A percentile compares a stretch with the other conserved stretches of the same genome.
phyloP scores from a whole-genome alignment of 805 yeast genomes.

The Jamesozyma piceae region DNA sequence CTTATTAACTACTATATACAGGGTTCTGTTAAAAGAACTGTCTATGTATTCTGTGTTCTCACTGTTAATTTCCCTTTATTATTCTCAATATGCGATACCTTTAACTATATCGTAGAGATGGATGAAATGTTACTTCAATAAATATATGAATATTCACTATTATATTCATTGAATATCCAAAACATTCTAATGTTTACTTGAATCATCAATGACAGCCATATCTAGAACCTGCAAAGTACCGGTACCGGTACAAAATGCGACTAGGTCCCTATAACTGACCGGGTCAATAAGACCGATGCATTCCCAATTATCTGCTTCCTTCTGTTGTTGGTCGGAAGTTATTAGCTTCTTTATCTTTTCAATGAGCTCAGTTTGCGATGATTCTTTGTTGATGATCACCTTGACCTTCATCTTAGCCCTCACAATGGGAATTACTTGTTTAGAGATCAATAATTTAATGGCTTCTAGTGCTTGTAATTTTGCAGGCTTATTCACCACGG shows the following conservation, averaged over 20 bases:
- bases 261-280: conserved; percentile 62
- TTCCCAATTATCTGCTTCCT: conserved; percentile 39
- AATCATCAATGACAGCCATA: conserved; percentile 71
- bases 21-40: no score
- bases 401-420: conserved; percentile 89
- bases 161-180: no score
- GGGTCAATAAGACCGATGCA: conserved; percentile 75
- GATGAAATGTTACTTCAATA: no score
- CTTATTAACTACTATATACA: no score
- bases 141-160: no score
- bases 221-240: conserved; percentile 78
- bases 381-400: conserved; percentile 45
- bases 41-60: no score
- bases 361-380: conserved; percentile 29
- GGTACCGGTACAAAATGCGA: conserved; percentile 46
- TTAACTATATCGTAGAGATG: no score
- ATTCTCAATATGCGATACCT: no score
- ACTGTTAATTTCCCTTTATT: no score
- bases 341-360: conserved; percentile 37
- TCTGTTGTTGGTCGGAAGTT: conserved; percentile 20
- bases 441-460: conserved; percentile 61
- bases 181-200: neutral
- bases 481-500: conserved; percentile 62
- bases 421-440: conserved; percentile 84
- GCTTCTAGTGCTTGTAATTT: conserved; percentile 90